Evolutionary conservation across 169 alveolate species (phyloP), one percentile per base, ranked within the genome.

Genomic region (Plasmodium gonderi): DNA sequence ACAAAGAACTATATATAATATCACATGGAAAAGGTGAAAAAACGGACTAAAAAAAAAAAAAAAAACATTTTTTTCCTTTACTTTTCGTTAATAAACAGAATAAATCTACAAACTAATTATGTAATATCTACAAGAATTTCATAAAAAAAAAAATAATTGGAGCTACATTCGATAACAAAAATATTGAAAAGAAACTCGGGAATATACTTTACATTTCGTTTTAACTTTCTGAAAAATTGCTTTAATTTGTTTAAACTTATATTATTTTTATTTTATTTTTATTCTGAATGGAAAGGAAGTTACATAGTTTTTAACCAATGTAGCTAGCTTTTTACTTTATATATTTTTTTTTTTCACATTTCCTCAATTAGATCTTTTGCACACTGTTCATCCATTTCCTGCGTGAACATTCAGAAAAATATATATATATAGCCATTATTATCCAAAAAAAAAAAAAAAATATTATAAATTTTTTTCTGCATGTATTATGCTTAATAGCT

Each of bases 331-430:
- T 11, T 31, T 45, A 2, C 67, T 49, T 29, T 20, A 69, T 69
- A 77, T 60, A 3, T 60, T 20, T 83, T 83, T n/a, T 69, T 72
- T 72, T 26, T 69, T 60, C 74, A 69, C 36, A 69, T 69, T 75
- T 82, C 92, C 42, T 83, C 49, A 74, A 83, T 83, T 49, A 83
- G 29, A 3, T 76, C 92, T 72, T 83, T 40, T 54, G 26, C 78
- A 54, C 76, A 23, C 64, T 68, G 83, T 12, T 83, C 83, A 51
- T 69, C 65, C 0, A 20, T 29, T 45, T 72, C 92, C 92, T 83
- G 64, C 40, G 42, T 80, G 82, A 47, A 69, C 44, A 72, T 83
- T 74, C 92, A 83, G 38, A 44, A 69, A 74, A 83, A 80, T 47
- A 80, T 47, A 80, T 42, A 60, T 23, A 60, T 60, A 36, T 60